These are phyloP conservation scores for Gossypium raimondii DNA, from an alignment of 345 rosid genomes.

Conservation along the genomic window DNA sequence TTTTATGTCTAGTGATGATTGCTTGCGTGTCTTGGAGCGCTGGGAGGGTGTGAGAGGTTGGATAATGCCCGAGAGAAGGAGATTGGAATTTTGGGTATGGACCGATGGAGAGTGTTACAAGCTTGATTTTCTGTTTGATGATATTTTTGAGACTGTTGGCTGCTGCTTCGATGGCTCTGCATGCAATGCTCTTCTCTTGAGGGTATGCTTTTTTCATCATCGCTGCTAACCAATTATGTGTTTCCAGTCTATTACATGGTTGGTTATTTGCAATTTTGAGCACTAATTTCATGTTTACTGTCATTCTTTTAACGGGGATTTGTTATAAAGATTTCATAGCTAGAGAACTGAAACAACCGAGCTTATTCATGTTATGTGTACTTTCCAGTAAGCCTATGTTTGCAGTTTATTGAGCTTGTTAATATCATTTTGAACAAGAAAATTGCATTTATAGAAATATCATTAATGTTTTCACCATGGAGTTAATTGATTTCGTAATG, in stretches of 20 bases:
- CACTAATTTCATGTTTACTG: neutral
- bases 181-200: slow-evolving; percentile 53
- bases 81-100: slow-evolving; percentile 70
- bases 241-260: neutral
- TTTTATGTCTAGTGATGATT: slow-evolving; percentile 35
- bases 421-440: neutral
- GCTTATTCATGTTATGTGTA: neutral
- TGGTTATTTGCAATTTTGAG: slow-evolving; percentile 7
- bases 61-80: slow-evolving; percentile 69
- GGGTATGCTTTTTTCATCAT: slow-evolving; percentile 33
- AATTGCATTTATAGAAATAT: neutral
- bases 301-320: neutral
- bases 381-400: neutral
- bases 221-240: neutral
- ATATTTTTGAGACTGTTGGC: slow-evolving; percentile 57
- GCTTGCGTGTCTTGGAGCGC: slow-evolving; percentile 48
- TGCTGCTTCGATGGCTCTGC: slow-evolving; percentile 35
- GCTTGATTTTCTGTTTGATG: slow-evolving; percentile 67
- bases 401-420: neutral
- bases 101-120: slow-evolving; percentile 46
- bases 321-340: neutral
- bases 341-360: too few species aligned
- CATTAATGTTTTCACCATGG: neutral
- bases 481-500: neutral
- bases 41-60: slow-evolving; percentile 78